These are phyloP conservation scores for Plasmopara muralis DNA, from an alignment of 352 stramenopile genomes.

Conservation along the genomic window DNA sequence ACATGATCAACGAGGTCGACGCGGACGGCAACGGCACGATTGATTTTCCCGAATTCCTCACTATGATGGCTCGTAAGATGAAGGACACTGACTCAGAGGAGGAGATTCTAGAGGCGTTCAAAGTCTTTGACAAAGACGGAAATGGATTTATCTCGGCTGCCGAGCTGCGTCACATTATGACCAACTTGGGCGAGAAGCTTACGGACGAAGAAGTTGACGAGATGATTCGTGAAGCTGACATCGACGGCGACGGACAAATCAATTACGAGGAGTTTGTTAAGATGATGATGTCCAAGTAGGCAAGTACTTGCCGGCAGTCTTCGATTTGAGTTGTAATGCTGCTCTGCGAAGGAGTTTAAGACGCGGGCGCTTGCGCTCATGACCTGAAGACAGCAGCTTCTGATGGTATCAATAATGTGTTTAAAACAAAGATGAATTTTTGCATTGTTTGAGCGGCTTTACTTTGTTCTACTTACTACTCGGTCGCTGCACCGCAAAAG, in stretches of 20 bases:
- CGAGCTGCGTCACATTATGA: slow-evolving; percentile 98
- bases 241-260: slow-evolving; percentile 98
- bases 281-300: slow-evolving; percentile 98
- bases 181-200: slow-evolving; percentile 98
- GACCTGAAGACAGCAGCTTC: background rate
- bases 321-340: background rate
- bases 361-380: background rate
- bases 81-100: slow-evolving; percentile 98
- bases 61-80: slow-evolving; percentile 99
- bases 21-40: slow-evolving; percentile 99
- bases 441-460: too few relatives aligned
- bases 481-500: too few relatives aligned
- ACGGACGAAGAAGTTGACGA: slow-evolving; percentile 98
- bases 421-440: background rate
- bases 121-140: slow-evolving; percentile 98
- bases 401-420: background rate
- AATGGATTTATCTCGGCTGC: slow-evolving; percentile 98
- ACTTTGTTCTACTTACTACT: too few relatives aligned
- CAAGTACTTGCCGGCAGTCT: background rate
- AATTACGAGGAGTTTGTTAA: slow-evolving; percentile 99
- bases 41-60: slow-evolving; percentile 99
- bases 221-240: slow-evolving; percentile 99
- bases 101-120: slow-evolving; percentile 98
- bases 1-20: slow-evolving; percentile 99
- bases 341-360: too few relatives aligned